A percentile compares a stretch with the other conserved stretches of the same genome.
Evolutionary conservation across 1,284 basidiomycete species (phyloP).

Genomic region (Ceratobasidium theobromae): DNA sequence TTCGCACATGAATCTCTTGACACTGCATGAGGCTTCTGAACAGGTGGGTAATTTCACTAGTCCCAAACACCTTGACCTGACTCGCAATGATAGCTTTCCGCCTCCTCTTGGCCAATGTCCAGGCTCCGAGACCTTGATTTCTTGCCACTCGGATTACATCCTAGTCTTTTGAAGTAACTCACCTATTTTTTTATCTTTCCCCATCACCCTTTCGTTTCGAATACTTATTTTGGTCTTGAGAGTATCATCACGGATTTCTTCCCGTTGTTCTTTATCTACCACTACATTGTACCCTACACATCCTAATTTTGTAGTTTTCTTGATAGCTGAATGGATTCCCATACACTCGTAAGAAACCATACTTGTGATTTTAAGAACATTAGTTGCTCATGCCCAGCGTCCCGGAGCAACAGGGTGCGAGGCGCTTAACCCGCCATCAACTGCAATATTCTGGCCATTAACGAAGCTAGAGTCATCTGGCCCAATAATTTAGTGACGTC

Average conservation of each 20-base stretch:
- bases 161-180: constrained; percentile 7
- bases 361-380: too few species aligned
- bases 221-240: not conserved
- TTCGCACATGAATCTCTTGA: constrained; percentile 77
- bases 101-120: constrained; percentile 34
- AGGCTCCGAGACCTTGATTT: constrained; percentile 34
- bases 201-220: not conserved
- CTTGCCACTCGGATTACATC: constrained; percentile 37
- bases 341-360: too few species aligned
- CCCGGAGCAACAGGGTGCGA: constrained; percentile 74
- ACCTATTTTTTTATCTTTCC: not conserved
- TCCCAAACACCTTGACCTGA: not conserved
- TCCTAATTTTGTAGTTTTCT: not conserved
- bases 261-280: not conserved
- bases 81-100: not conserved
- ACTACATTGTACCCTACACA: not conserved
- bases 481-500: constrained; percentile 31
- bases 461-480: constrained; percentile 89
- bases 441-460: constrained; percentile 84
- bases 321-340: not conserved
- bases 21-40: constrained; percentile 54
- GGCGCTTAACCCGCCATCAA: constrained; percentile 81
- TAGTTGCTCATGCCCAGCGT: constrained; percentile 28
- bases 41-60: constrained; percentile 51
- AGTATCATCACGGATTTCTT: not conserved